phyloP scores from a whole-genome alignment of 1,284 basidiomycete genomes.

The Malassezia arunalokei region DNA sequence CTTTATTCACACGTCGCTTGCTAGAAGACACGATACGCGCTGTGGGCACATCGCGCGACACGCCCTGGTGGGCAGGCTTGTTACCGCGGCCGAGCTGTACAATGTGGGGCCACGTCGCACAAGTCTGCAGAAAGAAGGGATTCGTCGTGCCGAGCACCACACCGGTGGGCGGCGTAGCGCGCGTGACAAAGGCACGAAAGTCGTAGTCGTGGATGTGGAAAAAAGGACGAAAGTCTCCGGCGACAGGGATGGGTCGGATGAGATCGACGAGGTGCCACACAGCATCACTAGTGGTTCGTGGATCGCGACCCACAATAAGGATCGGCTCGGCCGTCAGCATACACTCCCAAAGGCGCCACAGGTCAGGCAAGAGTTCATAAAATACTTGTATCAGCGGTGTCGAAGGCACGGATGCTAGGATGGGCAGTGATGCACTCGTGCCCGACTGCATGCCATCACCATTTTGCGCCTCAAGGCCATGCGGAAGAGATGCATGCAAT shows the following conservation, averaged over 20 bases:
- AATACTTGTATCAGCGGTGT: slow-evolving; percentile 47
- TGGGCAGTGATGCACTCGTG: slow-evolving; percentile 48
- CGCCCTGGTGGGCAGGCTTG: neutral
- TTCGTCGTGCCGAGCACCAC: slow-evolving; percentile 83
- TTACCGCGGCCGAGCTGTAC: slow-evolving; percentile 51
- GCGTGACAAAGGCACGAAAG: slow-evolving; percentile 62
- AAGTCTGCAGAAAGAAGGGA: slow-evolving; percentile 77
- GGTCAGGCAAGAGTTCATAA: slow-evolving; percentile 53
- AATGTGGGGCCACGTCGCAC: slow-evolving; percentile 82
- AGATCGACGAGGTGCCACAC: slow-evolving; percentile 59
- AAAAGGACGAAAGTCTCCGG: slow-evolving; percentile 78
- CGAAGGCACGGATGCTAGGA: slow-evolving; percentile 64
- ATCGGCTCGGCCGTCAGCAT: slow-evolving; percentile 66
- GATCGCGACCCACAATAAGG: slow-evolving; percentile 66
- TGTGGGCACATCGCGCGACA: neutral
- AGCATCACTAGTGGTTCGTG: slow-evolving; percentile 70
- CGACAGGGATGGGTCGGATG: slow-evolving; percentile 71
- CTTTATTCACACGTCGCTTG: slow-evolving; percentile 73
- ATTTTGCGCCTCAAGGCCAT: slow-evolving; percentile 32
- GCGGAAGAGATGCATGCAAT: slow-evolving; percentile 29
- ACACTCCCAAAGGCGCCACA: slow-evolving; percentile 63
- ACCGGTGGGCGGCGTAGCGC: slow-evolving; percentile 70
- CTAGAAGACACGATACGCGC: slow-evolving; percentile 22
- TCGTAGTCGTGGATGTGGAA: slow-evolving; percentile 91
- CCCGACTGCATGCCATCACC: slow-evolving; percentile 15